phyloP scores from a whole-genome alignment of 345 rosid genomes.

The Dipteronia sinensis region DNA sequence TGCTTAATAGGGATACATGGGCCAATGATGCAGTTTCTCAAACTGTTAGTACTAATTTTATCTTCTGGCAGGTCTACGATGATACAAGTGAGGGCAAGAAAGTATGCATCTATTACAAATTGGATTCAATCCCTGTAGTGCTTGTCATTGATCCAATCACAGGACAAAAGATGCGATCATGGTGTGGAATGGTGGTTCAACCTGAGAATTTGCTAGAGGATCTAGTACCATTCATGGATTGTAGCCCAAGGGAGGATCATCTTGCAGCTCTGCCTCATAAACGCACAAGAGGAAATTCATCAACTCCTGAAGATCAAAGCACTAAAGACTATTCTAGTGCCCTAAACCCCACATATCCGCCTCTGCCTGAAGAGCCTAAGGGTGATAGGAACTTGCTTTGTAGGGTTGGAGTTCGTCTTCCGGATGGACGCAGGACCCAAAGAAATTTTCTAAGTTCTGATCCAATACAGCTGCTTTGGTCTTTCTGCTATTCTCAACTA shows the following conservation, averaged over 20 bases:
- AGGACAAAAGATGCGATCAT: slow-evolving; percentile 86
- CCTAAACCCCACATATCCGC: slow-evolving; percentile 56
- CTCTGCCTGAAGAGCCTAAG: slow-evolving; percentile 87
- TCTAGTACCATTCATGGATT: slow-evolving; percentile 90
- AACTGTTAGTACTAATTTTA: slow-evolving; percentile 80
- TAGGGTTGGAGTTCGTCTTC: slow-evolving; percentile 94
- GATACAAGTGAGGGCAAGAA: slow-evolving; percentile 90
- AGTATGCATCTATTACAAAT: slow-evolving; percentile 84
- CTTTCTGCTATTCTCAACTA: slow-evolving; percentile 76
- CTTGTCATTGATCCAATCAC: slow-evolving; percentile 96
- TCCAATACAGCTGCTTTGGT: slow-evolving; percentile 88
- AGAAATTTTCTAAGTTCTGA: slow-evolving; percentile 78
- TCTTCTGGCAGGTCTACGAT: slow-evolving; percentile 98
- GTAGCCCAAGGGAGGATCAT: slow-evolving; percentile 82
- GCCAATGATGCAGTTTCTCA: slow-evolving; percentile 94
- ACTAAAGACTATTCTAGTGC: slow-evolving; percentile 26
- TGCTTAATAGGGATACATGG: slow-evolving; percentile 99
- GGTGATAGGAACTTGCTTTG: slow-evolving; percentile 74
- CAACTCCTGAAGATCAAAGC: slow-evolving; percentile 37
- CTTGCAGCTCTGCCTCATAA: slow-evolving; percentile 71
- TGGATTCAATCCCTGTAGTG: slow-evolving; percentile 84
- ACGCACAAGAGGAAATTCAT: slow-evolving; percentile 76
- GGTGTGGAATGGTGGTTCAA: slow-evolving; percentile 84
- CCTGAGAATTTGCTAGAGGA: slow-evolving; percentile 90
- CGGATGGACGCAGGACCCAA: slow-evolving; percentile 87